These are phyloP conservation scores for Sungouiozyma intestinalis DNA, from an alignment of 805 yeast species.

Conservation along the genomic window DNA sequence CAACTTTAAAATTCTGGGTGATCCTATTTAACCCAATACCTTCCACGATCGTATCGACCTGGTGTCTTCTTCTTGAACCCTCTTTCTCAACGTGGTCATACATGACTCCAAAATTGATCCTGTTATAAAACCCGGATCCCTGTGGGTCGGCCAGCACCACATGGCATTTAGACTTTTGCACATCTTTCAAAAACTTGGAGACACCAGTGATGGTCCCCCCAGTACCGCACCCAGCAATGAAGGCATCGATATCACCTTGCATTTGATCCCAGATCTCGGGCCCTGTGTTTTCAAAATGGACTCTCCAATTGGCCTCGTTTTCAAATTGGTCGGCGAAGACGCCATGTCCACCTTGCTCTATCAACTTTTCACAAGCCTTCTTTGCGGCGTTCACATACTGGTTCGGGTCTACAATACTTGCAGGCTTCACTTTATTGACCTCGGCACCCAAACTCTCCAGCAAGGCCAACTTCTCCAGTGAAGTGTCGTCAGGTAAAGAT, in stretches of 20 bases:
- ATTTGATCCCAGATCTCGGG: constrained; percentile 84
- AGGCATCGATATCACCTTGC: constrained; percentile 54
- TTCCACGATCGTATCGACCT: constrained; percentile 88
- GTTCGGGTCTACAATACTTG: constrained; percentile 84
- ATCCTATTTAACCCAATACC: constrained; percentile 88
- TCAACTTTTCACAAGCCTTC: constrained; percentile 41
- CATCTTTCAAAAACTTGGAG: constrained; percentile 59
- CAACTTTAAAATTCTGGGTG: constrained; percentile 69
- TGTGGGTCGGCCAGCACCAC: constrained; percentile 87
- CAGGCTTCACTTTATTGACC: constrained; percentile 82
- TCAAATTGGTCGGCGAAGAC: constrained; percentile 94
- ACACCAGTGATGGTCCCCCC: constrained; percentile 97
- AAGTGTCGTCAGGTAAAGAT: constrained; percentile 91
- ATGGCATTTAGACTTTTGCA: constrained; percentile 34
- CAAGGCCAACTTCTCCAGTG: constrained; percentile 67
- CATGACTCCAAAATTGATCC: constrained; percentile 88
- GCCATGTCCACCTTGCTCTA: constrained; percentile 38
- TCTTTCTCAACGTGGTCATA: constrained; percentile 81
- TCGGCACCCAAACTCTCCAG: constrained; percentile 69
- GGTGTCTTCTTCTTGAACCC: constrained; percentile 90
- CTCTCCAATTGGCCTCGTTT: constrained; percentile 80
- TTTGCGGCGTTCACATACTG: constrained; percentile 90
- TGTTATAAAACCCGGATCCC: constrained; percentile 83
- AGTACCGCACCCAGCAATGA: constrained; percentile 90
- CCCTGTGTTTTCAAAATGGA: constrained; percentile 76